Evolutionary conservation across 148 eudicot genomes (phyloP).

Genomic region (Chenopodium quinoa): DNA sequence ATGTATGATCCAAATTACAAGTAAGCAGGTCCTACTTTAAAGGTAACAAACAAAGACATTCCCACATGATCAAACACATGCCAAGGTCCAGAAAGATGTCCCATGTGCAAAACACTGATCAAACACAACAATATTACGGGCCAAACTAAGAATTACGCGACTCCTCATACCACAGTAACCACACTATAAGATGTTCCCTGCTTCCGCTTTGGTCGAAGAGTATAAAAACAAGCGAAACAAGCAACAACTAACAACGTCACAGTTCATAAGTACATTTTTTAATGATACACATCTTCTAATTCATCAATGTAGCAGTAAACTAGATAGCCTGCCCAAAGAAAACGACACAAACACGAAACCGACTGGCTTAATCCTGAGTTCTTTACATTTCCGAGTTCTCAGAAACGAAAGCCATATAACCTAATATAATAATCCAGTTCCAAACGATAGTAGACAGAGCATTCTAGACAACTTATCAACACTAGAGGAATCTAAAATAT

Average conservation of each 20-base stretch:
- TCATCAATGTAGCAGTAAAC: background rate
- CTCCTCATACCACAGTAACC: background rate
- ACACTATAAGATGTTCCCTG: background rate
- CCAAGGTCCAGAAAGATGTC: background rate
- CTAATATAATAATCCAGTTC: background rate
- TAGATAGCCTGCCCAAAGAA: no score
- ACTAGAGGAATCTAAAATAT: background rate
- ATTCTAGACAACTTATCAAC: background rate
- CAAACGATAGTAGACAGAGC: background rate
- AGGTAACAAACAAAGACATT: constrained; percentile 8
- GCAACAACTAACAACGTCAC: background rate
- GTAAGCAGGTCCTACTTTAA: background rate
- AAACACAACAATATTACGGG: background rate
- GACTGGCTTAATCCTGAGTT: background rate
- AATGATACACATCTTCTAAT: background rate
- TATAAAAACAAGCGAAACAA: background rate
- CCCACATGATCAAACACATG: constrained; percentile 21
- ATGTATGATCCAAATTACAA: constrained; percentile 10
- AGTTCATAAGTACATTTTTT: background rate
- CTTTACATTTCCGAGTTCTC: background rate
- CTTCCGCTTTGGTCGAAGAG: background rate
- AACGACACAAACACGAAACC: background rate
- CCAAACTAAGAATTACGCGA: background rate
- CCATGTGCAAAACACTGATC: background rate
- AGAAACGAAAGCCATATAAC: background rate